Conservation (phyloP, 768 basidiomycete species). For the Solioccasus polychromus region DNA sequence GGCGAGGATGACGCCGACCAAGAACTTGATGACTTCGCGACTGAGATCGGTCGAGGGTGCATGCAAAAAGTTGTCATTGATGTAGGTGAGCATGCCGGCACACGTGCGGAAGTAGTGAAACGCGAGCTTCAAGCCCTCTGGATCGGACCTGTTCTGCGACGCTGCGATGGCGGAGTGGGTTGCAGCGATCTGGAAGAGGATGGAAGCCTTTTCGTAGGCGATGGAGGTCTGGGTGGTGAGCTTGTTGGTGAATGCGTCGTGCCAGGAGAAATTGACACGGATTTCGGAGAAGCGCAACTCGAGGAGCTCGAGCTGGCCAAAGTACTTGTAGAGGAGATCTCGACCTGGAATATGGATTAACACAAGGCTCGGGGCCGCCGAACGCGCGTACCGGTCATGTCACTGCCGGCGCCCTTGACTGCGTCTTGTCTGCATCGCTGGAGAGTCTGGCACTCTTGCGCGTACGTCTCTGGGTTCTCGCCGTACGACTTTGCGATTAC, state of each 20-base stretch:
- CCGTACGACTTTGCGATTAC: slow-evolving; percentile 91
- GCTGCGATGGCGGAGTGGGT: slow-evolving; percentile 92
- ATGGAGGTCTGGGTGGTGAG: slow-evolving; percentile 93
- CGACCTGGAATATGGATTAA: slow-evolving; percentile 50
- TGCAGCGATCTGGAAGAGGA: slow-evolving; percentile 93
- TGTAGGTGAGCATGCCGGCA: slow-evolving; percentile 96
- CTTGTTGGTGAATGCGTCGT: slow-evolving; percentile 95
- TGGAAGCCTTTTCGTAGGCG: slow-evolving; percentile 96
- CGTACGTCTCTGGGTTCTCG: slow-evolving; percentile 87
- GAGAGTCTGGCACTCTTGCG: slow-evolving; percentile 77
- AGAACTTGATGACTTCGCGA: slow-evolving; percentile 91
- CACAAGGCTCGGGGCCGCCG: neutral
- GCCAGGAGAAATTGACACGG: slow-evolving; percentile 93
- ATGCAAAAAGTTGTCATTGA: slow-evolving; percentile 99
- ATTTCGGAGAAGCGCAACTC: slow-evolving; percentile 97
- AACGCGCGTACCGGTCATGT: slow-evolving; percentile 73
- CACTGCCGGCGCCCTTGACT: slow-evolving; percentile 93
- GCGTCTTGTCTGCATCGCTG: slow-evolving; percentile 95
- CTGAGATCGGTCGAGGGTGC: slow-evolving; percentile 94
- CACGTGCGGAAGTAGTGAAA: slow-evolving; percentile 89
- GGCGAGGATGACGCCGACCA: slow-evolving; percentile 82
- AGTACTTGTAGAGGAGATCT: slow-evolving; percentile 98
- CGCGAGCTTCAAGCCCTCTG: slow-evolving; percentile 89
- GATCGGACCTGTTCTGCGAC: slow-evolving; percentile 80
- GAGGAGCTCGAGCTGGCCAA: slow-evolving; percentile 95